A percentile compares a stretch with the other conserved stretches of the same genome.
Evolutionary conservation across 2,329 filamentous ascomycete species (phyloP).

Genomic region (Cladobotryum mycophilum): DNA sequence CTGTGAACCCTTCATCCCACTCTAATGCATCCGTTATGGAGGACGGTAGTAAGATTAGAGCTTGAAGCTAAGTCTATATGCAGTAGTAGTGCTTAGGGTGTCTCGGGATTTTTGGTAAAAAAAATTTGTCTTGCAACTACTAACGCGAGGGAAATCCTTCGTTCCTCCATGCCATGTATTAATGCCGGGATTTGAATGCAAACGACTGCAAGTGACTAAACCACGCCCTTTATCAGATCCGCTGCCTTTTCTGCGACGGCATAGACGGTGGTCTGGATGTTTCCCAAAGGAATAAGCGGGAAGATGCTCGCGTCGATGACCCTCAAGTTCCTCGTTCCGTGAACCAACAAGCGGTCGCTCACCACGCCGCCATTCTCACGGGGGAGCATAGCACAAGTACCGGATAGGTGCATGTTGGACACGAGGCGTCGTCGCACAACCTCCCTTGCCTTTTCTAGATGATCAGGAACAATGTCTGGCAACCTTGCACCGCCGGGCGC

Average conservation of each 20-base stretch:
- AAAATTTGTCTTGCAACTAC: too few species aligned
- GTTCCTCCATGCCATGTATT: too few species aligned
- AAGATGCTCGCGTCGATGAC: constrained; percentile 42
- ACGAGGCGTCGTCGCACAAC: constrained; percentile 29
- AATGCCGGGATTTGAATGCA: too few species aligned
- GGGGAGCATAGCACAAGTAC: constrained; percentile 46
- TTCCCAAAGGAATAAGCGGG: constrained; percentile 35
- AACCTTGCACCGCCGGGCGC: constrained; percentile 28
- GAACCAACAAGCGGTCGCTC: constrained; percentile 34
- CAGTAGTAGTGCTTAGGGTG: too few species aligned
- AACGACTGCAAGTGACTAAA: too few species aligned
- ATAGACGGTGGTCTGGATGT: constrained; percentile 26
- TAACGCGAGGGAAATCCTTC: too few species aligned
- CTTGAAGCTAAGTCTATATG: too few species aligned
- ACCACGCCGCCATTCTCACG: constrained; percentile 40
- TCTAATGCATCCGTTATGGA: too few species aligned
- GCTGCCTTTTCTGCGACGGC: constrained; percentile 36
- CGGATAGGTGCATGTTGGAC: constrained; percentile 40
- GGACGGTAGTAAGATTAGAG: too few species aligned
- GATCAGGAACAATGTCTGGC: constrained; percentile 17
- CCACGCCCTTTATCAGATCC: constrained; percentile 24
- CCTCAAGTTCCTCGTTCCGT: constrained; percentile 37
- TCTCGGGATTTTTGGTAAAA: too few species aligned
- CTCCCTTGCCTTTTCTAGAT: constrained; percentile 28
- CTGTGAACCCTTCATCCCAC: too few species aligned